Percentiles rank a stretch among this genome's conserved stretches.
phyloP scores from a whole-genome alignment of 306 rosid species.

The Medicago arabica region DNA sequence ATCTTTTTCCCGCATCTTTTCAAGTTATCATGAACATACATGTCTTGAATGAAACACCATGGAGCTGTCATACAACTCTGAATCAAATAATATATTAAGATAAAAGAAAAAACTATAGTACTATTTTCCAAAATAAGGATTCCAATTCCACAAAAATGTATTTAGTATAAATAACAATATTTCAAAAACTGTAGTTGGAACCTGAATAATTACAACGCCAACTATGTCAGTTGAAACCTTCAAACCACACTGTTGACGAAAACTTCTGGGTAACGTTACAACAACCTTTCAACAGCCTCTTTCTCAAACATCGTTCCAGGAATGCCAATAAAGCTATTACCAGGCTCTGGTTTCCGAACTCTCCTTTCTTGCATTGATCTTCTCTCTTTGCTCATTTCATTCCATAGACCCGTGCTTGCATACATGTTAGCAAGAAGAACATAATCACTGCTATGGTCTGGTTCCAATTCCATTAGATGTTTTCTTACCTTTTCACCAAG shows the following conservation, averaged over 20 bases:
- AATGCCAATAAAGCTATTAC: slow-evolving; percentile 56
- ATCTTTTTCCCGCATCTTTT: neutral
- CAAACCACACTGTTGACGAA: neutral
- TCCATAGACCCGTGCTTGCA: slow-evolving; percentile 74
- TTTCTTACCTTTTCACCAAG: slow-evolving; percentile 72
- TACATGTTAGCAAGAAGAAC: slow-evolving; percentile 79
- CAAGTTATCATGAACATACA: neutral
- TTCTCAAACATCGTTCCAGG: slow-evolving; percentile 23
- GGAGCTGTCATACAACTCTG: neutral
- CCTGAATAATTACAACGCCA: neutral
- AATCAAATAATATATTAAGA: neutral
- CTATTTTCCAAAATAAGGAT: neutral
- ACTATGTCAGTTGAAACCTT: neutral
- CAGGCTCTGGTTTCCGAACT: slow-evolving; percentile 66
- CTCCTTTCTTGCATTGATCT: slow-evolving; percentile 52
- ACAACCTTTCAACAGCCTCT: slow-evolving; percentile 13
- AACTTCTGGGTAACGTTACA: neutral
- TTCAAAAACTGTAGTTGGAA: slow-evolving; percentile 1
- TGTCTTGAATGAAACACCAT: neutral
- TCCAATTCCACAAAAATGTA: neutral
- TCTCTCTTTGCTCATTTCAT: slow-evolving; percentile 56
- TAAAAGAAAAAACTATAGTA: neutral
- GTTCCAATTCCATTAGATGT: slow-evolving; percentile 61
- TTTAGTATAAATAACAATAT: neutral
- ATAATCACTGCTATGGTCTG: slow-evolving; percentile 75